phyloP scores from a whole-genome alignment of 441 rosid species.

The Gossypium schwendimanii region DNA sequence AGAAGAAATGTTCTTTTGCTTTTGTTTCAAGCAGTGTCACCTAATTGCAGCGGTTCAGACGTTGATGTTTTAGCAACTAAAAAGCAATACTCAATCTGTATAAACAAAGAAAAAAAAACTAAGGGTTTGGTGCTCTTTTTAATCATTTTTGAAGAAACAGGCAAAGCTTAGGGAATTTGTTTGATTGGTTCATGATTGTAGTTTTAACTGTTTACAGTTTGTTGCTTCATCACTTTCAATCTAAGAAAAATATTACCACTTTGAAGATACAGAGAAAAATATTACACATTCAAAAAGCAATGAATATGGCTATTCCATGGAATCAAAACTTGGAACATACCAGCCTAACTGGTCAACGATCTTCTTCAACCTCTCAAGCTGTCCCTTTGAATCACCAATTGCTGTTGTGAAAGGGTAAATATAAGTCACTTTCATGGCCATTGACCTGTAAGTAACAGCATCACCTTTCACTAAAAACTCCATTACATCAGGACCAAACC shows the following conservation, averaged over 20 bases:
- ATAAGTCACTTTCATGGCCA: conserved; percentile 77
- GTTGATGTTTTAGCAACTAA: conserved; percentile 11
- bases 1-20: conserved; percentile 49
- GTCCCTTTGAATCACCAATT: conserved; percentile 78
- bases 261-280: no score
- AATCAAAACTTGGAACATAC: conserved; percentile 72
- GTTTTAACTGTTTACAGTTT: conserved; percentile 13
- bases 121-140: no score
- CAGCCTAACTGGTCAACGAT: conserved; percentile 62
- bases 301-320: conserved; percentile 45
- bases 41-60: conserved; percentile 25
- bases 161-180: conserved; percentile 1
- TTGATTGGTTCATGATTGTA: conserved; percentile 8
- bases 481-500: conserved; percentile 59
- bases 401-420: conserved; percentile 89
- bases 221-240: conserved; percentile 33
- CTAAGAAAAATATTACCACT: background rate
- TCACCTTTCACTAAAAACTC: conserved; percentile 79
- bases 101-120: background rate
- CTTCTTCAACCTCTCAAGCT: conserved; percentile 66
- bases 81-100: background rate
- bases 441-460: conserved; percentile 59
- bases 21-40: conserved; percentile 36
- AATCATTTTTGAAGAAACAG: no score
- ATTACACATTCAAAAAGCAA: no score